Base-by-base conservation (phyloP, 1,139 yeast species). In the Protomyces inundatus region DNA sequence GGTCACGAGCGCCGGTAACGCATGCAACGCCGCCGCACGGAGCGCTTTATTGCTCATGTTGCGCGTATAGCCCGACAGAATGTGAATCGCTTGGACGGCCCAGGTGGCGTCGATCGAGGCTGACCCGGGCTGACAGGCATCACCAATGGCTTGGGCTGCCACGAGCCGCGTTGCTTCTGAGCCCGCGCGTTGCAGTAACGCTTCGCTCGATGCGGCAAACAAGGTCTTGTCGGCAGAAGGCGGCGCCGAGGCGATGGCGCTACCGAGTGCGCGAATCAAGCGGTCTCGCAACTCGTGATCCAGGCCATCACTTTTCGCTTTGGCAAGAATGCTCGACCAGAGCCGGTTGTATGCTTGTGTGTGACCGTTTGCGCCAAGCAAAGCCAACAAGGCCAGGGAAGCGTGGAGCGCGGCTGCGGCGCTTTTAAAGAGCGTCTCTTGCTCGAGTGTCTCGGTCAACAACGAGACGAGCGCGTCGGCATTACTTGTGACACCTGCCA, bases 221-320 rank as follows among this genome's bases (percentile, higher is more conserved):
- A 34, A 32, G 4, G n/a, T 3, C n/a, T 23, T 39, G 39, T 9
- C 66, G 6, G 55, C 39, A 6, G 54, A 61, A 1, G 35, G 34
- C 4, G 56, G 23, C 6, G 30, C 39, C 6, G 46, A 5, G 9
- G 35, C 23, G 48, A 59, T 39, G 71, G 67, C 68, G 37, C 71
- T 71, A n/a, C 78, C 76, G 7, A 82, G 69, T 6, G 78, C 75
- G 14, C 67, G 64, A 9, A 84, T 74, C 6, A 85, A 78, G 55
- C 75, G 76, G 66, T 80, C 81, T 58, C 85, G 75, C 16, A 84
- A 78, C 58, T 83, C 86, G 65, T 81, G 74, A 6, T 85, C 82
- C 65, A 78, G 77, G 12, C 76, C 74, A 54, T 80, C 78, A 54
- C 78, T 77, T 1, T 74, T 69, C 4, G 79, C 76, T 62, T 79